Conservation (phyloP, 2,329 filamentous ascomycete genomes). For the Aspergillus sp. region DNA sequence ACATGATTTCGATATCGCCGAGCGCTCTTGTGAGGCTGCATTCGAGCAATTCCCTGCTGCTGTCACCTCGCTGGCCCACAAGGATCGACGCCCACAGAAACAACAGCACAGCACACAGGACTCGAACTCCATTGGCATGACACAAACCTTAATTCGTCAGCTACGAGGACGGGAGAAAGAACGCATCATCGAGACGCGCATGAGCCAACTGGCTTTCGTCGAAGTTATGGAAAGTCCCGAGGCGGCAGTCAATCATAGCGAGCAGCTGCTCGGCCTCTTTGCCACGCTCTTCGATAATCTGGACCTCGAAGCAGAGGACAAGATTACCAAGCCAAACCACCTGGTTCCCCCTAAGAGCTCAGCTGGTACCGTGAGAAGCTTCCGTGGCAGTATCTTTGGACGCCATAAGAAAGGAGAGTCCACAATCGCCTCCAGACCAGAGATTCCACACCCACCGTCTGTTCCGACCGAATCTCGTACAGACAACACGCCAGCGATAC, state of each 20-base stretch:
- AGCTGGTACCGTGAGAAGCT: conserved; percentile 67
- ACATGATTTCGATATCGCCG: conserved; percentile 78
- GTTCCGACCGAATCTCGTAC: conserved; percentile 6
- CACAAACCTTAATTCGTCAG: conserved; percentile 64
- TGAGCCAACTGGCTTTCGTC: conserved; percentile 83
- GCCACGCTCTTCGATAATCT: conserved; percentile 73
- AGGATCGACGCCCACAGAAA: conserved; percentile 43
- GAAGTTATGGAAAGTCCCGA: conserved; percentile 82
- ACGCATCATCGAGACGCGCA: conserved; percentile 87
- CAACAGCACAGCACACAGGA: conserved; percentile 22
- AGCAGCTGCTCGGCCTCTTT: conserved; percentile 81
- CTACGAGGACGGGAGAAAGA: conserved; percentile 85
- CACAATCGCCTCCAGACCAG: conserved; percentile 1
- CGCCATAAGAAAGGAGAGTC: conserved; percentile 47
- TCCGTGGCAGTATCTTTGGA: conserved; percentile 78
- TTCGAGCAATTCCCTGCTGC: conserved; percentile 84
- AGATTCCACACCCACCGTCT: not conserved
- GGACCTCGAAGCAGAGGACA: conserved; percentile 35
- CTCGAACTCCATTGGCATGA: conserved; percentile 14
- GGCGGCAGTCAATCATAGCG: conserved; percentile 81
- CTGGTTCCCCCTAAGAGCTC: conserved; percentile 65
- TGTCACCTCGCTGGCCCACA: conserved; percentile 65
- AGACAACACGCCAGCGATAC: conserved; percentile 67
- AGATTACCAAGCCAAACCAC: conserved; percentile 34
- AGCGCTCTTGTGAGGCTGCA: conserved; percentile 81